These are phyloP conservation scores for Puccinia horiana DNA, from an alignment of 1,284 basidiomycete species.

Conservation along the genomic window DNA sequence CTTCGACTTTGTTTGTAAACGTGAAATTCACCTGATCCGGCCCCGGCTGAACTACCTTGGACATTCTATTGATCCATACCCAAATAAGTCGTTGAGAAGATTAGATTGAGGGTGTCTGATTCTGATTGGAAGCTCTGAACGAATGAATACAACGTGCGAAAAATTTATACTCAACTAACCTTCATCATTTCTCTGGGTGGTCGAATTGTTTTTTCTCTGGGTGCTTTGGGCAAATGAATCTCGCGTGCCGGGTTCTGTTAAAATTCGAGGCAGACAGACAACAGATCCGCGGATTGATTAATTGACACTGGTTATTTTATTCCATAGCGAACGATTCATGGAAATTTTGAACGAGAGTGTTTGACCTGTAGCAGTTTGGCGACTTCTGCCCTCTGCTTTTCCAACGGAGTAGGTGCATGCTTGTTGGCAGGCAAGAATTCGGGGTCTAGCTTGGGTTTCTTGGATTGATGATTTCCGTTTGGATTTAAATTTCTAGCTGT, in stretches of 20 bases:
- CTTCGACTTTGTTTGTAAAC: conserved; percentile 95
- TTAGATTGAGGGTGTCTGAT: neutral
- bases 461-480: neutral
- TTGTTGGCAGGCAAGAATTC: conserved; percentile 39
- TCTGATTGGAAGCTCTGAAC: neutral
- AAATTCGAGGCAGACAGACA: neutral
- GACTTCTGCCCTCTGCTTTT: conserved; percentile 74
- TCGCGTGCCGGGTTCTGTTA: conserved; percentile 72
- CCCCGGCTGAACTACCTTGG: conserved; percentile 57
- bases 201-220: conserved; percentile 75
- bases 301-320: neutral
- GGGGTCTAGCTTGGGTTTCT: conserved; percentile 44
- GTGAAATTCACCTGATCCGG: conserved; percentile 64
- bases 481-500: neutral
- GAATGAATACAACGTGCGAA: neutral
- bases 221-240: conserved; percentile 71
- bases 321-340: neutral
- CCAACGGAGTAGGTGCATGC: conserved; percentile 64
- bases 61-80: conserved; percentile 51
- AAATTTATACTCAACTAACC: conserved; percentile 62
- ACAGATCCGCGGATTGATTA: neutral
- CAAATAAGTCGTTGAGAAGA: neutral
- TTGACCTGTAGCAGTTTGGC: conserved; percentile 72
- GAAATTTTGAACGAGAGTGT: neutral
- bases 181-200: conserved; percentile 93